Evolutionary conservation across 768 basidiomycete species (phyloP).

Genomic region (Termitomyces bulborhizus): DNA sequence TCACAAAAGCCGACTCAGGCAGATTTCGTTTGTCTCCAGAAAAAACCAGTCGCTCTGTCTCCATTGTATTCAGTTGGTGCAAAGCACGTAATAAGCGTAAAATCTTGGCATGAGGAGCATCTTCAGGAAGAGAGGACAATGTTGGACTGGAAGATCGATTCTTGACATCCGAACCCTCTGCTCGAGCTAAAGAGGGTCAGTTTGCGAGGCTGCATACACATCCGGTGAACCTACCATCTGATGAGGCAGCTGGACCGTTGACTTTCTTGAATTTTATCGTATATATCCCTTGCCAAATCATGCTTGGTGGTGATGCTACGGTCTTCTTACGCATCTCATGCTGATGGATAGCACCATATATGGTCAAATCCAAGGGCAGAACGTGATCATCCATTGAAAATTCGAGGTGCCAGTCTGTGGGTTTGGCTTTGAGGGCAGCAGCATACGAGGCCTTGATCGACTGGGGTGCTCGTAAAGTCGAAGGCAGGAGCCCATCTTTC

Average conservation of each 20-base stretch:
- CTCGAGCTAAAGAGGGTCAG: slow-evolving; percentile 22
- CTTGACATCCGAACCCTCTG: slow-evolving; percentile 38
- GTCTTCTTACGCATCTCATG: slow-evolving; percentile 77
- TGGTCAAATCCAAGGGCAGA: slow-evolving; percentile 81
- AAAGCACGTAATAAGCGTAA: slow-evolving; percentile 84
- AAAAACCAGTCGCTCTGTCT: slow-evolving; percentile 52
- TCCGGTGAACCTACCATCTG: slow-evolving; percentile 50
- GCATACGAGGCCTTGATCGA: slow-evolving; percentile 73
- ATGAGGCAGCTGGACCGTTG: slow-evolving; percentile 62
- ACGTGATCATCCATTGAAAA: slow-evolving; percentile 90
- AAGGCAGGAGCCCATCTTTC: slow-evolving; percentile 31
- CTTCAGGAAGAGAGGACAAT: slow-evolving; percentile 77
- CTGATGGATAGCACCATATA: slow-evolving; percentile 95
- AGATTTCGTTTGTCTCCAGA: slow-evolving; percentile 51
- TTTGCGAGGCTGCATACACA: not conserved
- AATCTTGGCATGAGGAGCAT: slow-evolving; percentile 84
- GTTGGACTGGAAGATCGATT: slow-evolving; percentile 59
- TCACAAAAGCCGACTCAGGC: slow-evolving; percentile 84
- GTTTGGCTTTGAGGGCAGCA: slow-evolving; percentile 87
- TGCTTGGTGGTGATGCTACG: slow-evolving; percentile 53
- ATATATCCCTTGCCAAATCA: slow-evolving; percentile 88
- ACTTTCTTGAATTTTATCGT: slow-evolving; percentile 94
- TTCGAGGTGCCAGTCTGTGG: slow-evolving; percentile 94
- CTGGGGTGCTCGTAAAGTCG: slow-evolving; percentile 21
- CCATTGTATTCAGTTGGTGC: slow-evolving; percentile 74